Conservation (phyloP, 345 rosid genomes). For the Mallotus nudiflorus region DNA sequence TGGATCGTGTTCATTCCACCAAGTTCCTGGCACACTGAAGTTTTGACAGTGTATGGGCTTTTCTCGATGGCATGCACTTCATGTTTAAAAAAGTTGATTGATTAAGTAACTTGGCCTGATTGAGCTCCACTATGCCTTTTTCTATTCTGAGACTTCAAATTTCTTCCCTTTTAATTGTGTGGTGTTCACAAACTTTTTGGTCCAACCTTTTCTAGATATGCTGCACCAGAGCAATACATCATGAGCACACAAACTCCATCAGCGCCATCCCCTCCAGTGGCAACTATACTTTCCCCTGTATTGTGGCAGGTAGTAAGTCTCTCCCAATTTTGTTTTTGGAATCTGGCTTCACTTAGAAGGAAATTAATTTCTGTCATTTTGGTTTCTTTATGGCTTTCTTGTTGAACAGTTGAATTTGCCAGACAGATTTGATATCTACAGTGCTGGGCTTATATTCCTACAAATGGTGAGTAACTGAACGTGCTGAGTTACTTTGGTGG, state of each 20-base stretch:
- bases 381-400: constrained; percentile 22
- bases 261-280: constrained; percentile 97
- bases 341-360: constrained; percentile 14
- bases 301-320: constrained; percentile 81
- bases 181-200: not conserved
- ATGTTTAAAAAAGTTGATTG: not conserved
- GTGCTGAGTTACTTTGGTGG: constrained; percentile 7
- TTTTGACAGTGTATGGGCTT: too few species aligned
- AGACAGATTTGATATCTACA: constrained; percentile 92
- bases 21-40: too few species aligned
- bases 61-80: too few species aligned
- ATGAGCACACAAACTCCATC: constrained; percentile 99
- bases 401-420: constrained; percentile 83
- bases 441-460: constrained; percentile 84
- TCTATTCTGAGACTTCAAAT: not conserved
- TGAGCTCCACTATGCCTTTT: not conserved
- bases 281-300: constrained; percentile 92
- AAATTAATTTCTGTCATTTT: constrained; percentile 7
- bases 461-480: constrained; percentile 70
- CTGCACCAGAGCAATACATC: constrained; percentile 98
- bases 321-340: constrained; percentile 8
- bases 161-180: not conserved
- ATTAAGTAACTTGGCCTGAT: not conserved
- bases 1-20: too few species aligned
- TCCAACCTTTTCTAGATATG: constrained; percentile 51